A percentile compares a stretch with the other conserved stretches of the same genome.
These are phyloP conservation scores for Stachybotrys chlorohalonatus DNA, from an alignment of 2,329 filamentous ascomycete genomes.

Conservation along the genomic window DNA sequence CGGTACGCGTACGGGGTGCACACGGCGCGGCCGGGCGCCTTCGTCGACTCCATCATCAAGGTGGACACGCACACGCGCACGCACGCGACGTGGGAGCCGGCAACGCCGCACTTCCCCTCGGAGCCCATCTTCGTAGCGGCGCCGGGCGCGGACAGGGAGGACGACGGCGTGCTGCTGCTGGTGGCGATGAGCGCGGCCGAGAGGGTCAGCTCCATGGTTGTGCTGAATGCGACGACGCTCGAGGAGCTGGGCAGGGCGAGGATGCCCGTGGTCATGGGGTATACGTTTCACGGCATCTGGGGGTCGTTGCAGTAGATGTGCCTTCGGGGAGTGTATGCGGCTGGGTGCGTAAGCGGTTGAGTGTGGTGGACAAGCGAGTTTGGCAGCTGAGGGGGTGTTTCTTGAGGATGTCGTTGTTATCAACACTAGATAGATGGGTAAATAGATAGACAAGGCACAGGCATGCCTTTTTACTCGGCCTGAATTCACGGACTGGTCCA, in stretches of 20 bases:
- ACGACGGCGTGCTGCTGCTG: conserved; percentile 2
- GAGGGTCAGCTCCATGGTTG: conserved; percentile 3
- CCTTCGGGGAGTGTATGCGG: no score
- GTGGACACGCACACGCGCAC: conserved; percentile 4
- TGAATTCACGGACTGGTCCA: no score
- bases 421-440: no score
- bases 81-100: conserved; percentile 1
- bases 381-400: no score
- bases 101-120: conserved; percentile 1
- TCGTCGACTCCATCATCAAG: conserved; percentile 7
- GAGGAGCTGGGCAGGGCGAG: conserved; percentile 3
- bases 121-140: conserved; percentile 5
- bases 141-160: conserved; percentile 1
- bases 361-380: no score
- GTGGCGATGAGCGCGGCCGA: conserved; percentile 3
- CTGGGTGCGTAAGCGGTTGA: no score
- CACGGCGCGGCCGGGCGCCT: conserved; percentile 1
- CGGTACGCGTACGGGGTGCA: conserved; percentile 4
- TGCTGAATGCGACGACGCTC: conserved; percentile 3
- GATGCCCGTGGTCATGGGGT: conserved; percentile 5
- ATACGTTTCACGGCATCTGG: conserved; percentile 4
- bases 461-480: no score
- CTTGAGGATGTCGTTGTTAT: no score
- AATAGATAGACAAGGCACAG: no score
- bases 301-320: not conserved